Percentiles rank a stretch among this genome's conserved stretches.
These are phyloP conservation scores for Apiotrichum porosum DNA, from an alignment of 1,284 basidiomycete genomes.

Conservation along the genomic window DNA sequence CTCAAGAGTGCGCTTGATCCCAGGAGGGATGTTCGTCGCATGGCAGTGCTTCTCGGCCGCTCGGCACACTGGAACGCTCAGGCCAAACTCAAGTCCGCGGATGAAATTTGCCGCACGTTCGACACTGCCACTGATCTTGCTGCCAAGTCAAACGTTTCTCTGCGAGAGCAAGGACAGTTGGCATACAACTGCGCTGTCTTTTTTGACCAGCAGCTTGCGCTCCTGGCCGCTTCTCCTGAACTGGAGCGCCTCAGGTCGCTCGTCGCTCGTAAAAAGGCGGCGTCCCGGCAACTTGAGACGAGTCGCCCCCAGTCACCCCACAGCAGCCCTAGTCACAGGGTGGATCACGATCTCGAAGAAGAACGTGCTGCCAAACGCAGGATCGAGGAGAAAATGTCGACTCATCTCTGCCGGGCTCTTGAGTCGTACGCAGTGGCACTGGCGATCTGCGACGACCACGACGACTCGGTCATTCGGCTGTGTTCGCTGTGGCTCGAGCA, in stretches of 20 bases:
- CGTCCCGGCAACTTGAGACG: constrained; percentile 25
- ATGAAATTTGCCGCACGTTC: constrained; percentile 73
- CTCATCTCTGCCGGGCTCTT: constrained; percentile 69
- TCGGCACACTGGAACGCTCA: constrained; percentile 86
- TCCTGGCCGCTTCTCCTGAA: constrained; percentile 66
- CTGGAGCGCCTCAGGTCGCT: constrained; percentile 65
- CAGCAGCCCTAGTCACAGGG: constrained; percentile 23
- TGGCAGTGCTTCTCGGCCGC: constrained; percentile 9
- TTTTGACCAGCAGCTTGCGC: constrained; percentile 77
- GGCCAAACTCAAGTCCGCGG: constrained; percentile 75
- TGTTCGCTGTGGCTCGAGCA: constrained; percentile 80
- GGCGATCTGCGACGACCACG: constrained; percentile 62
- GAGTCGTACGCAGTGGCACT: constrained; percentile 78
- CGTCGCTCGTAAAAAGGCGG: constrained; percentile 60
- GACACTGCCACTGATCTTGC: constrained; percentile 23
- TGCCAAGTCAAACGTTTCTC: not conserved
- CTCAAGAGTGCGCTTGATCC: not conserved
- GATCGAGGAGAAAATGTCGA: constrained; percentile 57
- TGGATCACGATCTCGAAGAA: constrained; percentile 56
- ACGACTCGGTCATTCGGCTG: constrained; percentile 74
- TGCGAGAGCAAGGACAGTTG: constrained; percentile 57
- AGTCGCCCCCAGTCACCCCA: constrained; percentile 22
- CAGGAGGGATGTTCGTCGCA: not conserved
- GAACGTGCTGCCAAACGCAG: constrained; percentile 53
- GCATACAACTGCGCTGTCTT: constrained; percentile 82